Base-by-base conservation (phyloP, 2,329 filamentous ascomycete species). In the Phaeosphaeria sp. region DNA sequence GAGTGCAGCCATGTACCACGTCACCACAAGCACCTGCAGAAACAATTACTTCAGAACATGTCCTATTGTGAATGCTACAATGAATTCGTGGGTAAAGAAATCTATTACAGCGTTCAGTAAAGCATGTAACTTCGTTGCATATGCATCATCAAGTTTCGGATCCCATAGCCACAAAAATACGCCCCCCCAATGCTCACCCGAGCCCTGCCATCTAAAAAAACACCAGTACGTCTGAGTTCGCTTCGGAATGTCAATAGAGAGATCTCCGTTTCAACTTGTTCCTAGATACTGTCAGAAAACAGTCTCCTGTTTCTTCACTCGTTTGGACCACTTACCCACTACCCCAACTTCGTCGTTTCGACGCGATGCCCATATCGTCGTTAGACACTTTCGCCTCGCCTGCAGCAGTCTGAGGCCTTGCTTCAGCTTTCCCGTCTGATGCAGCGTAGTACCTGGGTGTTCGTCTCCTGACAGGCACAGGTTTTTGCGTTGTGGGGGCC, bases 341-440 rank as follows among this genome's bases (percentile, higher is more conserved):
- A 52, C 59, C 58, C 68, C 69, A 71, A 43, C 56, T 62, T n/a
- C 60, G 57, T 25, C 66, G 52, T 20, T 64, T 68, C 56, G 62
- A 63, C 36, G 63, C 58, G 46, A 54, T 64, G 18, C 44, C 39
- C 6, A 46, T 54, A 17, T 58, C 59, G 22, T 49, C 50, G 33
- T 55, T 60, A 46, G 54, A 63, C 20, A 47, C 41, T 6, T 48
- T 55, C 23, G 54, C 52, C 17, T 42, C 46, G 1, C 42, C 55
- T 6, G 30, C 52, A 7, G 50, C 49, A 2, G 63, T 60, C 2
- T 52, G 50, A 1, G 64, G 56, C 2, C 64, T 60, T 17, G 48
- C 53, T 1, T 58, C 51, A 6, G 23, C 46, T 9, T 57, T 58
- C 22, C 49, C 36, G 6, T 50, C 46, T 22, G 56, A 53, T 4